These are phyloP conservation scores for Diplotaxis tenuifolia DNA, from an alignment of 345 rosid genomes.

Conservation along the genomic window DNA sequence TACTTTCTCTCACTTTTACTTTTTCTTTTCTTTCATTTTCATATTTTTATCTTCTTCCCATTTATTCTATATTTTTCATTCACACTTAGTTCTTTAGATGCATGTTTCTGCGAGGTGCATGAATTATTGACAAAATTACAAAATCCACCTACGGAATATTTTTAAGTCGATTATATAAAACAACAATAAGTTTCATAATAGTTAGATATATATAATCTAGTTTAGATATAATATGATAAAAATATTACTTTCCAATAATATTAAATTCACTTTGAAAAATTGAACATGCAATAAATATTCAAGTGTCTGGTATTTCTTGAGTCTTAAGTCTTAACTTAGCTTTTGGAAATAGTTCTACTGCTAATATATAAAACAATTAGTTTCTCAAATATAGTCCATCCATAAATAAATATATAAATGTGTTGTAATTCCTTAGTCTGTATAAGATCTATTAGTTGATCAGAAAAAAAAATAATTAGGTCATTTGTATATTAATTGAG, in stretches of 20 bases:
- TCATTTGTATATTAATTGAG: too few relatives aligned
- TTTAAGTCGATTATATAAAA: too few relatives aligned
- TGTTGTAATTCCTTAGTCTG: too few relatives aligned
- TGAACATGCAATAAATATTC: not conserved
- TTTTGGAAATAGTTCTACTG: not conserved
- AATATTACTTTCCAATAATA: too few relatives aligned
- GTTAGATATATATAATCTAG: not conserved
- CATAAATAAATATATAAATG: not conserved
- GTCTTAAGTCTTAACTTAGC: not conserved
- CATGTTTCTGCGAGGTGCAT: not conserved
- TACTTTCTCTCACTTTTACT: not conserved
- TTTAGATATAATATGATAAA: not conserved
- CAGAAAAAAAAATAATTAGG: too few relatives aligned
- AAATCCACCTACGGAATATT: not conserved
- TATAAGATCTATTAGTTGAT: too few relatives aligned
- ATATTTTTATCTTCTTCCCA: not conserved
- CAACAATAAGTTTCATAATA: too few relatives aligned
- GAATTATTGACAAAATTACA: not conserved
- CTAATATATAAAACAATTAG: too few relatives aligned
- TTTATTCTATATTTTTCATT: too few relatives aligned
- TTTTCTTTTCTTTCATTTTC: not conserved
- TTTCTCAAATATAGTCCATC: not conserved
- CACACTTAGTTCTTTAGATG: not conserved
- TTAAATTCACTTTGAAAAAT: not conserved
- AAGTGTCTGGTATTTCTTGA: not conserved